A percentile compares a stretch with the other conserved stretches of the same genome.
Evolutionary conservation across 208 protist species (phyloP).

Genomic region (Acanthamoeba lugdunensis): DNA sequence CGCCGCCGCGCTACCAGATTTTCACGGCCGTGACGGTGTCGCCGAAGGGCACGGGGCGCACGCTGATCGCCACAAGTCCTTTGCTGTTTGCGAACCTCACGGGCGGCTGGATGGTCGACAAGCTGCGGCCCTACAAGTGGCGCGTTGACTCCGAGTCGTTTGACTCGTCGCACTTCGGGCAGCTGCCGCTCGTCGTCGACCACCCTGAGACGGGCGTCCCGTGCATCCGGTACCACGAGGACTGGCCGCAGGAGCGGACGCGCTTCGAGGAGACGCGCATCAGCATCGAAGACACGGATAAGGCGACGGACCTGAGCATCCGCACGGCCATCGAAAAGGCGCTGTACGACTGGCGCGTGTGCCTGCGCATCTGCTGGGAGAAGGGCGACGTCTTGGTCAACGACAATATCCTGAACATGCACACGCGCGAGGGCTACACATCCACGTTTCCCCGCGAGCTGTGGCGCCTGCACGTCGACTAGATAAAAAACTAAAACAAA

Average conservation of each 20-base stretch:
- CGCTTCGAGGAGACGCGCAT: slow-evolving; percentile 6
- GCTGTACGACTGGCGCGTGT: slow-evolving; percentile 28
- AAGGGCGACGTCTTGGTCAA: slow-evolving; percentile 20
- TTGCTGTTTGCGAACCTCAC: neutral
- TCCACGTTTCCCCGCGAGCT: neutral
- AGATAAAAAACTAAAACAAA: neutral
- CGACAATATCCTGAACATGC: slow-evolving; percentile 1
- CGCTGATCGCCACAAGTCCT: neutral
- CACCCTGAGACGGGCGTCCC: slow-evolving; percentile 1
- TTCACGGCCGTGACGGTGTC: slow-evolving; percentile 11
- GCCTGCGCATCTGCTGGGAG: neutral
- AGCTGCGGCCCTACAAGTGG: neutral
- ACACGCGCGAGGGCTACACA: neutral
- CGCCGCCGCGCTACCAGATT: slow-evolving; percentile 4
- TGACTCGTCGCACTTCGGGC: neutral
- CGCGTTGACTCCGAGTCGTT: neutral
- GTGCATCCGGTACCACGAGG: slow-evolving; percentile 21
- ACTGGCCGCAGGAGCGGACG: slow-evolving; percentile 17
- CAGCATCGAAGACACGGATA: neutral
- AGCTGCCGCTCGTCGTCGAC: neutral
- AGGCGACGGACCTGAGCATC: neutral
- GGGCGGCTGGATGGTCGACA: neutral
- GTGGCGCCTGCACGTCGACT: slow-evolving; percentile 27
- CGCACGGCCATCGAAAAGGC: neutral
- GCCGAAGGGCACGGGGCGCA: neutral